These are phyloP conservation scores for Neoscytalidium dimidiatum DNA, from an alignment of 2,329 filamentous ascomycete genomes.

Conservation along the genomic window DNA sequence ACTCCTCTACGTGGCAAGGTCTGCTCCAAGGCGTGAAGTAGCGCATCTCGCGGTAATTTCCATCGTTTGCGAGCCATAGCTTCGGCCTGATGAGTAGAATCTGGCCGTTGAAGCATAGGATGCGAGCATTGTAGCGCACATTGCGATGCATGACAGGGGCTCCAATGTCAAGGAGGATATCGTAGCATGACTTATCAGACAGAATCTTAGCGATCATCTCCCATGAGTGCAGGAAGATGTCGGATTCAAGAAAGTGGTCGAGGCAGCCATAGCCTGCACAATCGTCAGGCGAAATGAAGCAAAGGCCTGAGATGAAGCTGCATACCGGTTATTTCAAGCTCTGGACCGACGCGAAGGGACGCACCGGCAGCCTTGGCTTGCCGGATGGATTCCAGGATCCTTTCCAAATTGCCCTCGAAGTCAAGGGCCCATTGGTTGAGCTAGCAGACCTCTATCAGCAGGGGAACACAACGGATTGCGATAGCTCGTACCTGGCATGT, in stretches of 20 bases:
- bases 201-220: conserved; percentile 66
- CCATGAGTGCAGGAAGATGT: conserved; percentile 44
- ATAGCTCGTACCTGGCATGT: conserved; percentile 19
- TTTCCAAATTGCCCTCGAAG: conserved; percentile 63
- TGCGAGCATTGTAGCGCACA: conserved; percentile 63
- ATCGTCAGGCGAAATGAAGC: conserved; percentile 12
- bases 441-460: conserved; percentile 22
- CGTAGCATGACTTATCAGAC: conserved; percentile 59
- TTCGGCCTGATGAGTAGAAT: conserved; percentile 74
- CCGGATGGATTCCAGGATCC: conserved; percentile 65
- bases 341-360: conserved; percentile 59
- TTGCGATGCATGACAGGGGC: conserved; percentile 63
- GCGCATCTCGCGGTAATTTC: conserved; percentile 52
- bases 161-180: conserved; percentile 61
- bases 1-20: conserved; percentile 62
- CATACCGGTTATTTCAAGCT: conserved; percentile 50
- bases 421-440: conserved; percentile 56
- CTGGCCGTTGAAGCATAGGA: conserved; percentile 66
- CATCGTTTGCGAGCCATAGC: conserved; percentile 70
- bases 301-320: neutral
- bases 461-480: neutral
- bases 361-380: conserved; percentile 62
- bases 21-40: conserved; percentile 46
- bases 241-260: conserved; percentile 60
- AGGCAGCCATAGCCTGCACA: conserved; percentile 63